phyloP scores from a whole-genome alignment of 495 filamentous ascomycete species.

The Pyrenula massariospora region DNA sequence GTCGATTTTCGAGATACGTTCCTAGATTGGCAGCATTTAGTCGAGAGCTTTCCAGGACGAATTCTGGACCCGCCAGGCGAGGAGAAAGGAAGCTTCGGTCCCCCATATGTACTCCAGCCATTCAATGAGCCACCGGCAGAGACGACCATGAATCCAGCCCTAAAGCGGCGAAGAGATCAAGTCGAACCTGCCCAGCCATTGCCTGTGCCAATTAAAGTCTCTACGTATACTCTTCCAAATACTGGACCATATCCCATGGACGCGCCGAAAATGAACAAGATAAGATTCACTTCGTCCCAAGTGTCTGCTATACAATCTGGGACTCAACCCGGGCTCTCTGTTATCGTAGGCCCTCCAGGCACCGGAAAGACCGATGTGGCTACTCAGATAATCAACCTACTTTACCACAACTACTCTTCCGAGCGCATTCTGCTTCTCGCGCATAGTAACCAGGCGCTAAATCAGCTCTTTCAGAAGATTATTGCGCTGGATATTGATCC shows the following conservation, averaged over 20 bases:
- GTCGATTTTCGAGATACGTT: slow-evolving; percentile 93
- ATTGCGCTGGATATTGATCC: slow-evolving; percentile 89
- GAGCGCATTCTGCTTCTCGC: slow-evolving; percentile 90
- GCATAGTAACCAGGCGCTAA: slow-evolving; percentile 94
- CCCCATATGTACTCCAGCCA: slow-evolving; percentile 74
- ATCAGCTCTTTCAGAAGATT: slow-evolving; percentile 99
- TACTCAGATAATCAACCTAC: slow-evolving; percentile 96
- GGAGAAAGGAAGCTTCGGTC: slow-evolving; percentile 61
- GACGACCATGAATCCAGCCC: slow-evolving; percentile 43
- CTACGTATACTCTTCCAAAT: slow-evolving; percentile 84
- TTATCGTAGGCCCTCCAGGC: slow-evolving; percentile 91
- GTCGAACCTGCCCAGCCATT: slow-evolving; percentile 46
- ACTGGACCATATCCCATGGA: slow-evolving; percentile 88
- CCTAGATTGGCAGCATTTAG: slow-evolving; percentile 85
- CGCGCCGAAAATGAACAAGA: slow-evolving; percentile 66
- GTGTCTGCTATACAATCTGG: slow-evolving; percentile 88
- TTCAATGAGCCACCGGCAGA: slow-evolving; percentile 35
- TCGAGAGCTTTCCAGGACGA: slow-evolving; percentile 77
- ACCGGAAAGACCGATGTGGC: slow-evolving; percentile 98
- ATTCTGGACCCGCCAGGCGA: slow-evolving; percentile 65
- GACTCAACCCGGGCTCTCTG: slow-evolving; percentile 85
- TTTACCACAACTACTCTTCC: slow-evolving; percentile 93
- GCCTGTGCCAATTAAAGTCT: slow-evolving; percentile 62
- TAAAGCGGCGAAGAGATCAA: slow-evolving; percentile 73
- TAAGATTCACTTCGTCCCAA: slow-evolving; percentile 86